Evolutionary conservation across 768 basidiomycete genomes (phyloP).

Genomic region (Agrocybe chaxingu): DNA sequence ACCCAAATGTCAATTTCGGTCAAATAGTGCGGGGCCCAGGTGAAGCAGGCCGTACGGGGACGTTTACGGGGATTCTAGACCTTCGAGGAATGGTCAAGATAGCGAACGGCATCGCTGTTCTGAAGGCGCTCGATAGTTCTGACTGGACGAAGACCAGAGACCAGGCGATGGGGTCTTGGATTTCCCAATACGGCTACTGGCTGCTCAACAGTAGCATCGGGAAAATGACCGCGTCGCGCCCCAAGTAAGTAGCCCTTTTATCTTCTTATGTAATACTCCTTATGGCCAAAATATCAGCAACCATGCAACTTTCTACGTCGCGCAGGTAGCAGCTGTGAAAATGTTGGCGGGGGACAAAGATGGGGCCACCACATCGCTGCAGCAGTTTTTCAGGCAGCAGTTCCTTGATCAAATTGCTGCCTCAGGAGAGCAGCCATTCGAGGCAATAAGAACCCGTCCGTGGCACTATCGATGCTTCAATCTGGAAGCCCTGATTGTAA

Average conservation of each 20-base stretch:
- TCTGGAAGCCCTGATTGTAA: slow-evolving; percentile 53
- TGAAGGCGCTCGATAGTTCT: slow-evolving; percentile 31
- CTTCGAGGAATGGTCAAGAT: slow-evolving; percentile 48
- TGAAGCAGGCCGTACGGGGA: slow-evolving; percentile 35
- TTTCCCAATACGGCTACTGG: slow-evolving; percentile 41
- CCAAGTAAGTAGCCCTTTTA: slow-evolving; percentile 39
- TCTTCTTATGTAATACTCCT: background rate
- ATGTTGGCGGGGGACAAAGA: slow-evolving; percentile 35
- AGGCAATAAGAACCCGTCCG: slow-evolving; percentile 50
- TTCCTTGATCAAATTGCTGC: slow-evolving; percentile 47
- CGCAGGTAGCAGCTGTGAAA: slow-evolving; percentile 41
- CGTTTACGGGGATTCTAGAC: slow-evolving; percentile 54
- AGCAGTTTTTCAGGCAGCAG: slow-evolving; percentile 36
- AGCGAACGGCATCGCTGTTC: slow-evolving; percentile 39
- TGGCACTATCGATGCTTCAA: slow-evolving; percentile 60
- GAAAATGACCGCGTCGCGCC: slow-evolving; percentile 34
- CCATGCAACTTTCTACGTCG: slow-evolving; percentile 47
- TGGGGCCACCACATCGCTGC: slow-evolving; percentile 35
- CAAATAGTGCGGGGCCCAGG: slow-evolving; percentile 55
- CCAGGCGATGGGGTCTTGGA: slow-evolving; percentile 40
- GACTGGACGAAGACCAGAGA: slow-evolving; percentile 42
- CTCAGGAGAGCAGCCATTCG: slow-evolving; percentile 57
- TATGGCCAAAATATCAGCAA: slow-evolving; percentile 34
- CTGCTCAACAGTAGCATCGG: slow-evolving; percentile 40
- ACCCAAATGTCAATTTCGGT: slow-evolving; percentile 53